Conservation (phyloP, 768 basidiomycete species). For the Termitomyces eurrhizus region DNA sequence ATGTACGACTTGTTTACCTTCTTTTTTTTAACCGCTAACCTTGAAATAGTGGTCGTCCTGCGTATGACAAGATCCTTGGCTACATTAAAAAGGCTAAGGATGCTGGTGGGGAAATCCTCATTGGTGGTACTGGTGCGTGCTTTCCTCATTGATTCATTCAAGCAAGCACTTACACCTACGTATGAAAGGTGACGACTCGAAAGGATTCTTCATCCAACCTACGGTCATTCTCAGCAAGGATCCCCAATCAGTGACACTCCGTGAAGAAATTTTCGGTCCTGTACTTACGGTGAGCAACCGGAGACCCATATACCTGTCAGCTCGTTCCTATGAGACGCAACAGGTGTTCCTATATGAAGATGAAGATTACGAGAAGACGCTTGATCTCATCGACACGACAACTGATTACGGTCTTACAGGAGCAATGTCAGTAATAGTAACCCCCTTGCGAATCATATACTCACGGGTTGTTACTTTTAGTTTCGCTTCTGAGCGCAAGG, state of each 20-base stretch:
- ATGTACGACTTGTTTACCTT: slow-evolving; percentile 54
- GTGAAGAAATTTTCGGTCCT: slow-evolving; percentile 96
- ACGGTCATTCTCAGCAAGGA: slow-evolving; percentile 93
- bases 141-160: not conserved
- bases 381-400: slow-evolving; percentile 82
- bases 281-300: slow-evolving; percentile 71
- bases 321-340: slow-evolving; percentile 1
- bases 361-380: slow-evolving; percentile 78
- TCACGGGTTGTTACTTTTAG: slow-evolving; percentile 31
- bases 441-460: slow-evolving; percentile 4
- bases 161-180: not conserved
- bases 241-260: slow-evolving; percentile 84
- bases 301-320: not conserved
- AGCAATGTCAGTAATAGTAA: slow-evolving; percentile 60
- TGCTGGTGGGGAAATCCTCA: slow-evolving; percentile 84
- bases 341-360: slow-evolving; percentile 90
- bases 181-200: slow-evolving; percentile 72
- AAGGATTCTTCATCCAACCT: slow-evolving; percentile 91
- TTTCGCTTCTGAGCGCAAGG: slow-evolving; percentile 80
- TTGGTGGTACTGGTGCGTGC: slow-evolving; percentile 70
- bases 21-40: not conserved
- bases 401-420: slow-evolving; percentile 94
- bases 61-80: slow-evolving; percentile 81
- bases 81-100: slow-evolving; percentile 87
- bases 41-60: slow-evolving; percentile 62